A percentile compares a stretch with the other conserved stretches of the same genome.
These are phyloP conservation scores for Neofusicoccum sp. DNA, from an alignment of 2,329 filamentous ascomycete genomes.

Conservation along the genomic window DNA sequence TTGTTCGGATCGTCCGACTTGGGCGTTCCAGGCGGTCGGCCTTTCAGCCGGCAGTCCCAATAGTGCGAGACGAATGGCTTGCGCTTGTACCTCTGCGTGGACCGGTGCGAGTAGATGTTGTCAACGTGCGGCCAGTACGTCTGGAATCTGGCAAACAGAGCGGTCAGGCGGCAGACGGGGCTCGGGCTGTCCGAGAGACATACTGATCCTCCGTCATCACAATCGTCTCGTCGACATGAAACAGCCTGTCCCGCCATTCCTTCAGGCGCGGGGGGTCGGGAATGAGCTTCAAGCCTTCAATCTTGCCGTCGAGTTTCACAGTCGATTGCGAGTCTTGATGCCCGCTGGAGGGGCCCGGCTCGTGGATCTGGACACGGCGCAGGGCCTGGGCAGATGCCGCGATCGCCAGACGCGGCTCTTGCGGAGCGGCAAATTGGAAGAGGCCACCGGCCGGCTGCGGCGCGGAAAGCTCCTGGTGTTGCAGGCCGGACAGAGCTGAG, in stretches of 20 bases:
- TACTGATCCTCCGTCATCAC: constrained; percentile 75
- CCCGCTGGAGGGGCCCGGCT: background rate
- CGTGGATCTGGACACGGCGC: background rate
- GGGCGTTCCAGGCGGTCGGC: constrained; percentile 74
- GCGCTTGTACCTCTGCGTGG: constrained; percentile 78
- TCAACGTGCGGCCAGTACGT: constrained; percentile 83
- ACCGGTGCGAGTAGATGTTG: constrained; percentile 83
- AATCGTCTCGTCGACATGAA: constrained; percentile 74
- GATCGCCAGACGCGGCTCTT: constrained; percentile 13
- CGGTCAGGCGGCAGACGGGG: background rate
- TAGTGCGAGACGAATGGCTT: constrained; percentile 84
- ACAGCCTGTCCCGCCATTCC: constrained; percentile 71
- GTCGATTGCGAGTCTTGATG: background rate
- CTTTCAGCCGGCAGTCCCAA: constrained; percentile 83
- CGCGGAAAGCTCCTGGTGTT: constrained; percentile 30
- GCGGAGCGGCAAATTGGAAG: constrained; percentile 25
- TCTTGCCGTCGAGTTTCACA: constrained; percentile 53
- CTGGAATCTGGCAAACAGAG: constrained; percentile 60
- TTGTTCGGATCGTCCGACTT: constrained; percentile 80
- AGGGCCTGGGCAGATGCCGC: background rate
- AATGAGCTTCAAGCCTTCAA: constrained; percentile 59
- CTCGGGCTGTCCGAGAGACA: constrained; percentile 28
- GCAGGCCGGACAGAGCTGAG: constrained; percentile 31
- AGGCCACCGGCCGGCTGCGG: constrained; percentile 24
- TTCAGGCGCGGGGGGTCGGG: constrained; percentile 68